Base-by-base conservation (phyloP, 192 early-diverging fungal genomes). In the Entophlyctis luteolus region DNA sequence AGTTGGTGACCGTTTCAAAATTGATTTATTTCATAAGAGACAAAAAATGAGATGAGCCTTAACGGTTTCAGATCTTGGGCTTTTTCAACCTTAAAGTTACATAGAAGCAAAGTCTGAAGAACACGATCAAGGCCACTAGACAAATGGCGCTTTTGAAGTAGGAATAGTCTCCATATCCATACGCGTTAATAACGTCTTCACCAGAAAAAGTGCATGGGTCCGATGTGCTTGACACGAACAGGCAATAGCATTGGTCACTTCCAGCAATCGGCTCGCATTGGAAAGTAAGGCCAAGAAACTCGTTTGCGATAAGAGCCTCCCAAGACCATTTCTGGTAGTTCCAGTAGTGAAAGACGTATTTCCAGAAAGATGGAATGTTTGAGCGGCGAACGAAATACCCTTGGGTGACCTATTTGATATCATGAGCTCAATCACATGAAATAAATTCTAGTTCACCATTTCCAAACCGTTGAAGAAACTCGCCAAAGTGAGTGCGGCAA, bases 261-360 rank as follows among this genome's bases (percentile, higher is more conserved):
- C n/a, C 48, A 8, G 29, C 8, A 10, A 45, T 45, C 12, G 50
- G 57, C 4, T 63, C 23, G 25, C 53, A 68, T 2, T 54, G 8
- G 33, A 68, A 68, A 8, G 52, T 68, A 12, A 68, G 38, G 12
- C 67, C 67, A 1, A 35, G 32, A 28, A 68, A 68, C 22, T 68
- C 67, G 67, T 58, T 68, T n/a, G 52, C 55, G 32, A 56, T 42
- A 22, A 68, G 32, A 22, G 55, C 46, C 45, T 68, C 67, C 45
- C 52, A 68, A 12, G 67, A 62, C 46, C 54, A 71, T 33, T 50
- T 67, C 39, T 71, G 71, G 71, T 67, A 72, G 46, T 72, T 65
- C 71, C 68, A 70, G 71, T 59, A 72, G 37, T 72, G 71, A 55
- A 72, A 72, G 4, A 27, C 68, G 48, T 72, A 65, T 4, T 48